These are phyloP conservation scores for Kurtzmaniella natalensis DNA, from an alignment of 1,139 yeast genomes.

Conservation along the genomic window DNA sequence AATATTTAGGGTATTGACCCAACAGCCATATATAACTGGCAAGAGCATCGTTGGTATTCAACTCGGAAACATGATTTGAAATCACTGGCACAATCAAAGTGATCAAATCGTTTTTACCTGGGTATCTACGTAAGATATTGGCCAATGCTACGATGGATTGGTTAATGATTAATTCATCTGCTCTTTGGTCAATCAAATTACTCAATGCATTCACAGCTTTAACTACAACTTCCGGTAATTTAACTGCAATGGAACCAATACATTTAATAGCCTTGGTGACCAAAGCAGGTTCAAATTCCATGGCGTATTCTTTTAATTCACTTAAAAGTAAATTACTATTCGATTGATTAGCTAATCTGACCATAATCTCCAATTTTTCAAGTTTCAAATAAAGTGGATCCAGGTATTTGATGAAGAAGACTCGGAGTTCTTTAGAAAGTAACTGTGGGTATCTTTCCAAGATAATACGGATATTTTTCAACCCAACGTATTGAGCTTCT, in stretches of 20 bases:
- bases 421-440: conserved; percentile 75
- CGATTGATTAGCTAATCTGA: conserved; percentile 68
- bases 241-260: conserved; percentile 86
- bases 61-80: conserved; percentile 52
- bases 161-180: conserved; percentile 70
- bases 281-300: conserved; percentile 91
- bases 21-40: conserved; percentile 84
- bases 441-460: conserved; percentile 84
- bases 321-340: conserved; percentile 70
- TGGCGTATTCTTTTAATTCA: conserved; percentile 87
- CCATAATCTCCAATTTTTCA: conserved; percentile 88
- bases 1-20: conserved; percentile 81
- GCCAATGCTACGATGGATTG: conserved; percentile 76
- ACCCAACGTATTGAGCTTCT: conserved; percentile 93
- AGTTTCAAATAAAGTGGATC: conserved; percentile 92
- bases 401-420: conserved; percentile 88
- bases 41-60: conserved; percentile 54
- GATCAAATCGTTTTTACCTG: conserved; percentile 53
- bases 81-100: conserved; percentile 70
- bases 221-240: conserved; percentile 55
- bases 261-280: conserved; percentile 79
- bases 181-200: conserved; percentile 71
- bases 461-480: conserved; percentile 86
- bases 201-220: conserved; percentile 76
- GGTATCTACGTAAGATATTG: conserved; percentile 77